Percentiles rank a stretch among this genome's conserved stretches.
phyloP scores from a whole-genome alignment of 352 stramenopile species.

The Phytophthora pluvialis region DNA sequence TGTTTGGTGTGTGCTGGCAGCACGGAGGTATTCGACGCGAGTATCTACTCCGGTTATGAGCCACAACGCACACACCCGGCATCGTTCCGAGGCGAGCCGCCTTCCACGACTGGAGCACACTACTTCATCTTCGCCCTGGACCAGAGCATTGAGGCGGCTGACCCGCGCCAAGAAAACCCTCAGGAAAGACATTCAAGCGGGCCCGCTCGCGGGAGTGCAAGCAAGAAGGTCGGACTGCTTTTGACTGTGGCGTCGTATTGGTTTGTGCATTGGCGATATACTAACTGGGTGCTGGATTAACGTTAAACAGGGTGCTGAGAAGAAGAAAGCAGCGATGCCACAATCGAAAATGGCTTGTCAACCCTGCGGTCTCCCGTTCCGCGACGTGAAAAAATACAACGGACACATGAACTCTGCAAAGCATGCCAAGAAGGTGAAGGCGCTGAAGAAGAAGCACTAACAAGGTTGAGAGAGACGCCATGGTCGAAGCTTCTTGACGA shows the following conservation, averaged over 20 bases:
- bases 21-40: constrained; percentile 67
- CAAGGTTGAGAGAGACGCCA: background rate
- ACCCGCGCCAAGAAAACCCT: constrained; percentile 30
- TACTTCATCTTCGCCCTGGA: constrained; percentile 77
- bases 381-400: constrained; percentile 84
- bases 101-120: constrained; percentile 66
- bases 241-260: background rate
- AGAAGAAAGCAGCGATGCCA: constrained; percentile 25
- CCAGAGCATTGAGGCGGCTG: constrained; percentile 32
- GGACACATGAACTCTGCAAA: constrained; percentile 89
- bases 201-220: background rate
- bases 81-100: constrained; percentile 75
- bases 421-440: constrained; percentile 75
- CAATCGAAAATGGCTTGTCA: constrained; percentile 51
- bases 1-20: constrained; percentile 28
- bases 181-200: background rate
- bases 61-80: constrained; percentile 78
- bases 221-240: constrained; percentile 25
- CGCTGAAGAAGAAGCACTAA: constrained; percentile 56
- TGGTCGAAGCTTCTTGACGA: background rate
- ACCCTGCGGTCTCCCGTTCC: constrained; percentile 61
- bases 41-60: constrained; percentile 79
- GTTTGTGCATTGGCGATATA: too few species aligned
- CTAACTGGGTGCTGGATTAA: background rate
- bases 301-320: constrained; percentile 11